Conservation (phyloP, 768 basidiomycete genomes). For the Candolleomyces aberdarensis region DNA sequence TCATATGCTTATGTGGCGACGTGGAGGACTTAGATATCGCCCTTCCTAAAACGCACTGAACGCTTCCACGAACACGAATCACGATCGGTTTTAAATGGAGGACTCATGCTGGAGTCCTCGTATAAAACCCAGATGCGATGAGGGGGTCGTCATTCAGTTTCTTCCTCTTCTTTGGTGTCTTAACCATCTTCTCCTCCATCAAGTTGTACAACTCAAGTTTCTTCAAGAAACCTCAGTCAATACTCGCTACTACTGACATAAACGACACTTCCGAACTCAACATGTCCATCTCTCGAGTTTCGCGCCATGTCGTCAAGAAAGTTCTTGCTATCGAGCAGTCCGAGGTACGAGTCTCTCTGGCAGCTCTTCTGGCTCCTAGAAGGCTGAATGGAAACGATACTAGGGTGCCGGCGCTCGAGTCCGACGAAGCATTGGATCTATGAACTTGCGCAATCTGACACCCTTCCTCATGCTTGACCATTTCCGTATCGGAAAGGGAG, state of each 20-base stretch:
- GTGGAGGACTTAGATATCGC: not conserved
- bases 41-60: not conserved
- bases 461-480: conserved; percentile 93
- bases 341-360: conserved; percentile 44
- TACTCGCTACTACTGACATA: not conserved
- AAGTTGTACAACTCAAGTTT: not conserved
- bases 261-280: not conserved
- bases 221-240: not conserved
- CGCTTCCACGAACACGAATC: not conserved
- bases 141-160: not conserved
- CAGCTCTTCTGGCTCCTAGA: conserved; percentile 3
- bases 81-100: not conserved
- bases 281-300: conserved; percentile 36
- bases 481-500: conserved; percentile 67
- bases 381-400: not conserved
- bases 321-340: conserved; percentile 74
- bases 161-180: not conserved
- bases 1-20: not conserved
- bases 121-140: conserved; percentile 2
- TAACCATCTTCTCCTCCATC: not conserved
- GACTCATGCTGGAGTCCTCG: not conserved
- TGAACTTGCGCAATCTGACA: conserved; percentile 70
- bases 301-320: conserved; percentile 71
- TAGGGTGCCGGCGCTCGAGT: conserved; percentile 83
- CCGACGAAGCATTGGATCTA: conserved; percentile 80